Percentiles rank a stretch among this genome's conserved stretches.
Conservation (phyloP, 352 stramenopile species). For the Pythium sukuiense region DNA sequence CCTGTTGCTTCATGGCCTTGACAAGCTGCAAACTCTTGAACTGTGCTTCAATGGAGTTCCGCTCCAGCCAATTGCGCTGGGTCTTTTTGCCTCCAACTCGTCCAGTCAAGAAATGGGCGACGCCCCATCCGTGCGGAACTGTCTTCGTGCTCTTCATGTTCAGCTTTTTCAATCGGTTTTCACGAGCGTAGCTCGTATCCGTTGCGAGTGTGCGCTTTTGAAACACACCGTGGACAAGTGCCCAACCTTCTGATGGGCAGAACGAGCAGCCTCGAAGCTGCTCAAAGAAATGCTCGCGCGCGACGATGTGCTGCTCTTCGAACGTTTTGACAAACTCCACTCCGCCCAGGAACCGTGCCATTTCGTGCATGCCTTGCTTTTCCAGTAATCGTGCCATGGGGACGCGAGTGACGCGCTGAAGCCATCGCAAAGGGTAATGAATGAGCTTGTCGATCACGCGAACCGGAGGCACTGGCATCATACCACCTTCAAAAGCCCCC, state of each 20-base stretch:
- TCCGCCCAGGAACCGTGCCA: constrained; percentile 61
- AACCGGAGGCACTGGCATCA: constrained; percentile 58
- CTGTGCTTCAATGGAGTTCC: constrained; percentile 67
- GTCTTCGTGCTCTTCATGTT: constrained; percentile 24
- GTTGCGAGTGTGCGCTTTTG: constrained; percentile 33
- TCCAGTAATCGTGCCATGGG: constrained; percentile 50
- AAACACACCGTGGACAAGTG: constrained; percentile 80
- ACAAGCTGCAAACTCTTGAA: constrained; percentile 74
- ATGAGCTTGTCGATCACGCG: constrained; percentile 63
- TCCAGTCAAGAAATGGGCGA: constrained; percentile 71
- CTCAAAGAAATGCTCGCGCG: constrained; percentile 49
- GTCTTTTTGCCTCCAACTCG: constrained; percentile 31
- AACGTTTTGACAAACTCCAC: constrained; percentile 72
- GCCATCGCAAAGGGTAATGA: constrained; percentile 58
- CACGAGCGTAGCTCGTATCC: constrained; percentile 17
- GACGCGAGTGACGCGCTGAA: constrained; percentile 53
- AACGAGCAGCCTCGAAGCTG: constrained; percentile 58
- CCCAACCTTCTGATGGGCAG: constrained; percentile 68
- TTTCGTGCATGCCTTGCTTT: constrained; percentile 44
- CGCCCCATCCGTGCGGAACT: constrained; percentile 75
- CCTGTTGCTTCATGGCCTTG: constrained; percentile 66
- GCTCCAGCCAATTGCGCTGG: constrained; percentile 55
- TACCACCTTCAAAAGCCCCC: constrained; percentile 29
- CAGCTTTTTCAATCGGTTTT: constrained; percentile 23
- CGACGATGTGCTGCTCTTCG: constrained; percentile 60